Evolutionary conservation across 2,329 filamentous ascomycete genomes (phyloP).

Genomic region (Huntiella moniliformis): DNA sequence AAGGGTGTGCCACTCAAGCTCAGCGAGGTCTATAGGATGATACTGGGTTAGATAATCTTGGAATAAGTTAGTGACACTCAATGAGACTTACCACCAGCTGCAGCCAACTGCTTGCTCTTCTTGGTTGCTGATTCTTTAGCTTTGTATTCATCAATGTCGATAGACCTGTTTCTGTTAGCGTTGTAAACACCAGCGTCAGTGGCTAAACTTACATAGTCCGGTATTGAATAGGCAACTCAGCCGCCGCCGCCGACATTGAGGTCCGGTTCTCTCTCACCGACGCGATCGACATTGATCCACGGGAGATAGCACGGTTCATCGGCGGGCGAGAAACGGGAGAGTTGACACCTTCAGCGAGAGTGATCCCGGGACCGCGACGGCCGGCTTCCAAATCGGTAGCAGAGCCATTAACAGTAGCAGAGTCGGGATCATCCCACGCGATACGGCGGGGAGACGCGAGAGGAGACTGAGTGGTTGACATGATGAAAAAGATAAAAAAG

Average conservation of each 20-base stretch:
- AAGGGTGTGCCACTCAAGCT: conserved; percentile 50
- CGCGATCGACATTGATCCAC: conserved; percentile 12
- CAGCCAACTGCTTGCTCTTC: conserved; percentile 6
- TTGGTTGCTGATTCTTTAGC: conserved; percentile 22
- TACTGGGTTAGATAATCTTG: background rate
- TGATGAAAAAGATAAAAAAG: background rate
- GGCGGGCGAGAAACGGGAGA: conserved; percentile 7
- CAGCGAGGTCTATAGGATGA: conserved; percentile 30
- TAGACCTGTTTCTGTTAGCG: conserved; percentile 21
- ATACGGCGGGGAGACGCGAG: conserved; percentile 2
- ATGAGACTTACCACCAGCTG: background rate
- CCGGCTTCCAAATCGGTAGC: conserved; percentile 7
- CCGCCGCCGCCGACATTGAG: conserved; percentile 9
- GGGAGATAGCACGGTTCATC: conserved; percentile 8
- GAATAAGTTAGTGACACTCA: conserved; percentile 8
- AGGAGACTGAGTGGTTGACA: background rate
- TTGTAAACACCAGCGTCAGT: background rate
- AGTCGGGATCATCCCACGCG: conserved; percentile 5
- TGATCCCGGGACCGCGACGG: conserved; percentile 1
- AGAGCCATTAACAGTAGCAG: background rate
- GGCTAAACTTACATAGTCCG: conserved; percentile 27
- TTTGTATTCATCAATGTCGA: conserved; percentile 36
- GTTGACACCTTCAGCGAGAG: conserved; percentile 4
- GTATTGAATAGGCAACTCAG: conserved; percentile 32
- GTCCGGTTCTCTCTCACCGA: conserved; percentile 8